phyloP scores from a whole-genome alignment of 345 rosid species.

The Aquilaria malaccensis region DNA sequence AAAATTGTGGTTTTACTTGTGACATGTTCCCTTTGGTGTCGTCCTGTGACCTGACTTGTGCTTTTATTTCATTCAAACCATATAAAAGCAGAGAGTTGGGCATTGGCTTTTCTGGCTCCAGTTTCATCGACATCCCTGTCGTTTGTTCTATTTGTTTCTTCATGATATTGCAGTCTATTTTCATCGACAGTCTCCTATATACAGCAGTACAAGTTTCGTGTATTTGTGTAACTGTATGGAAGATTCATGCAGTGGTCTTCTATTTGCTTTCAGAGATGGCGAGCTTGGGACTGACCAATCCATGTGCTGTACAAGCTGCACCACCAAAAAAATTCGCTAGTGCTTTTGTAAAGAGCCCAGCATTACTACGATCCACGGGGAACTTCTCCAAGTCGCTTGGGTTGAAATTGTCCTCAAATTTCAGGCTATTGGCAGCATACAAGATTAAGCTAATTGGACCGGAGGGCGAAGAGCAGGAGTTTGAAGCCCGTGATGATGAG shows the following conservation, averaged over 20 bases:
- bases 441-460: conserved; percentile 77
- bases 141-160: no score
- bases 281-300: conserved; percentile 32
- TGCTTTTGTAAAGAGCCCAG: conserved; percentile 18
- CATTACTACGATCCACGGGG: conserved; percentile 38
- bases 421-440: conserved; percentile 53
- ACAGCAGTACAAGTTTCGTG: neutral
- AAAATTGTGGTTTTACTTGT: no score
- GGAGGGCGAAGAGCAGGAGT: conserved; percentile 44
- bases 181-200: no score
- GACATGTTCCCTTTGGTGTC: no score
- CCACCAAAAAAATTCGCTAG: conserved; percentile 27
- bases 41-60: no score
- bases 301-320: conserved; percentile 36
- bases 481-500: conserved; percentile 49
- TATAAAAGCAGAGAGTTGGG: no score
- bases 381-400: conserved; percentile 49
- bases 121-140: no score
- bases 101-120: no score
- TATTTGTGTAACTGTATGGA: neutral
- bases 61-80: no score
- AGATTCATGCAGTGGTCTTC: no score
- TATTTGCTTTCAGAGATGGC: conserved; percentile 38
- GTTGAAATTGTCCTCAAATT: conserved; percentile 43
- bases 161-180: no score